Conservation (phyloP, 257 asterid genomes). For the Solanum sejunctum region DNA sequence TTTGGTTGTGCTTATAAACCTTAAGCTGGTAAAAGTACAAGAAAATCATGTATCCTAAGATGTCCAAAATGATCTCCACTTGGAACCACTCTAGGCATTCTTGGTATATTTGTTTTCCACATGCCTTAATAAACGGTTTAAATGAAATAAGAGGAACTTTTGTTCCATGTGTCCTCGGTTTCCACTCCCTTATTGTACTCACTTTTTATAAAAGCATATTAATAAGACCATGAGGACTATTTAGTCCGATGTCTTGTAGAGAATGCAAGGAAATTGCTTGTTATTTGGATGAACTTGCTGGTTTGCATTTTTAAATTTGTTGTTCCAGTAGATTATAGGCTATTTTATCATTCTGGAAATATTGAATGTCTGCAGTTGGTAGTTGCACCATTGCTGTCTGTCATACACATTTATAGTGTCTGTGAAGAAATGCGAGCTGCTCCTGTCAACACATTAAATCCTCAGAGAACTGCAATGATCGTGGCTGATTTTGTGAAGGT, state of each 20-base stretch:
- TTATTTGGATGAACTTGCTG: background rate
- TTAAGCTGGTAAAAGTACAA: background rate
- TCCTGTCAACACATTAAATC: constrained; percentile 91
- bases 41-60: background rate
- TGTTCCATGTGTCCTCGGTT: background rate
- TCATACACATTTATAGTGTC: constrained; percentile 66
- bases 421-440: constrained; percentile 89
- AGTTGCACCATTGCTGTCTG: constrained; percentile 67
- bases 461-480: constrained; percentile 90
- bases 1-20: background rate
- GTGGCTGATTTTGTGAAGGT: constrained; percentile 85
- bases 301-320: background rate
- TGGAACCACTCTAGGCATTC: background rate
- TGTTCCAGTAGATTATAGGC: background rate
- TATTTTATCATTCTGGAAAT: background rate
- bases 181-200: background rate
- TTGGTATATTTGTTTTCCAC: background rate
- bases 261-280: background rate
- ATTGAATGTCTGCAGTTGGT: constrained; percentile 45
- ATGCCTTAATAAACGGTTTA: background rate
- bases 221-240: background rate
- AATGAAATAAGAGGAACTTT: background rate
- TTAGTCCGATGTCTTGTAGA: background rate
- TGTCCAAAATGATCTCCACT: background rate
- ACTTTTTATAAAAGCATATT: background rate